A percentile compares a stretch with the other conserved stretches of the same genome.
phyloP scores from a whole-genome alignment of 345 rosid genomes.

The Carallia pectinifolia region DNA sequence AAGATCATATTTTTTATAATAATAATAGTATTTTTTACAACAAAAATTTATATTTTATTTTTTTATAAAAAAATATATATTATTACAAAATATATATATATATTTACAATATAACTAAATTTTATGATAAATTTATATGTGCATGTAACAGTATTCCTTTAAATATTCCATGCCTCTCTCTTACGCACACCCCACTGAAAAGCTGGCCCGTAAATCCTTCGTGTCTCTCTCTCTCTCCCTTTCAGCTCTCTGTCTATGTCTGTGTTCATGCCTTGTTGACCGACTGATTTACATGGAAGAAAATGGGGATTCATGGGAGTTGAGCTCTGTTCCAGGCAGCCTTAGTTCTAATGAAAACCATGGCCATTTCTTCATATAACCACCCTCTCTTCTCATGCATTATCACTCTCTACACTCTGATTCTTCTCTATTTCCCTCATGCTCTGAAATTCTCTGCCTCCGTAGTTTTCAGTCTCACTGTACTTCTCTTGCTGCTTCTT shows the following conservation, averaged over 20 bases:
- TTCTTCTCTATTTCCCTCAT: slow-evolving; percentile 60
- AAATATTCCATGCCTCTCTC: slow-evolving; percentile 39
- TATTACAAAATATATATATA: too few relatives aligned
- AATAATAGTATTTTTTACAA: too few relatives aligned
- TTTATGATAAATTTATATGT: too few relatives aligned
- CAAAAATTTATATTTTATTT: too few relatives aligned
- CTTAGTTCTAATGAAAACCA: neutral
- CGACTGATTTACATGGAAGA: too few relatives aligned
- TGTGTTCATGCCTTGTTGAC: too few relatives aligned
- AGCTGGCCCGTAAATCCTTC: too few relatives aligned
- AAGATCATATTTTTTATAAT: too few relatives aligned
- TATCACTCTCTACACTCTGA: slow-evolving; percentile 43
- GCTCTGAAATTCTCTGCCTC: slow-evolving; percentile 36
- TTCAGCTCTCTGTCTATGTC: too few relatives aligned
- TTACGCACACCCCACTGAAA: slow-evolving; percentile 20
- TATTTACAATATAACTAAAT: too few relatives aligned
- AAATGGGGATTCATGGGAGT: slow-evolving; percentile 9
- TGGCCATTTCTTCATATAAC: slow-evolving; percentile 19
- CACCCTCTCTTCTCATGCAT: slow-evolving; percentile 57
- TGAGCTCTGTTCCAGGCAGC: slow-evolving; percentile 1
- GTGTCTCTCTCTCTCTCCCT: too few relatives aligned
- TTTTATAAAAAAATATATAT: too few relatives aligned
- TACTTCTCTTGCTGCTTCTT: slow-evolving; percentile 42
- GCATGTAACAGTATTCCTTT: neutral
- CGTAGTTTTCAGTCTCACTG: slow-evolving; percentile 51